phyloP scores from a whole-genome alignment of 2,329 filamentous ascomycete genomes.

The Pseudonectria buxi region DNA sequence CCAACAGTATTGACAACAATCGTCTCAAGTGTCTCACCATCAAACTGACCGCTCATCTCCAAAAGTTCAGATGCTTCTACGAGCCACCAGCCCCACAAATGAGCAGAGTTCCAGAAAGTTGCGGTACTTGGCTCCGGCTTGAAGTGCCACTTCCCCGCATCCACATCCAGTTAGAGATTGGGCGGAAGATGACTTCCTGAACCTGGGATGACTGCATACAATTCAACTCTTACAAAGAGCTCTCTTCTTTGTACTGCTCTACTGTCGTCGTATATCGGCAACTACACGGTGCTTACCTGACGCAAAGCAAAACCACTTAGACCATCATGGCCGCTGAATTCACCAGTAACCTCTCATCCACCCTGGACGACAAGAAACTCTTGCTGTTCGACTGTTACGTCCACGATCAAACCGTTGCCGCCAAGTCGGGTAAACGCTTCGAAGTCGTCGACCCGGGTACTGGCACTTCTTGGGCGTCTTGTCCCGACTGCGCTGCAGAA shows the following conservation, averaged over 20 bases:
- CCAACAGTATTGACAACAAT: too few species aligned
- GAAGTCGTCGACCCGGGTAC: slow-evolving; percentile 48
- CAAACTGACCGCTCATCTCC: too few species aligned
- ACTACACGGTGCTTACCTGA: slow-evolving; percentile 2
- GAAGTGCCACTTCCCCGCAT: too few species aligned
- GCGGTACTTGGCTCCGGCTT: too few species aligned
- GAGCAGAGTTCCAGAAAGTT: too few species aligned
- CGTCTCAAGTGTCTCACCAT: too few species aligned
- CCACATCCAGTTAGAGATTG: too few species aligned
- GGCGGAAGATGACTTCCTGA: background rate
- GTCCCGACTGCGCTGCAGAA: slow-evolving; percentile 37
- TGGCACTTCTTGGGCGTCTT: slow-evolving; percentile 42
- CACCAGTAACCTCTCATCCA: slow-evolving; percentile 26
- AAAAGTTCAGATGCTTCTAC: too few species aligned
- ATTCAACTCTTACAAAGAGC: too few species aligned
- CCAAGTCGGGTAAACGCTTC: slow-evolving; percentile 42
- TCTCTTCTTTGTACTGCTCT: slow-evolving; percentile 12
- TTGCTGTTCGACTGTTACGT: slow-evolving; percentile 44
- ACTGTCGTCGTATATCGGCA: slow-evolving; percentile 5
- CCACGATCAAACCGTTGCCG: slow-evolving; percentile 39
- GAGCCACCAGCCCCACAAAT: too few species aligned
- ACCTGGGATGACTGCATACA: too few species aligned
- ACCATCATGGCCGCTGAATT: slow-evolving; percentile 5
- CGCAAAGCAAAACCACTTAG: too few species aligned
- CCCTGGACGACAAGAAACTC: slow-evolving; percentile 41